Percentiles rank a stretch among this genome's conserved stretches.
Evolutionary conservation across 1,139 yeast genomes (phyloP).

Genomic region (Magnusiomyces suaveolens): DNA sequence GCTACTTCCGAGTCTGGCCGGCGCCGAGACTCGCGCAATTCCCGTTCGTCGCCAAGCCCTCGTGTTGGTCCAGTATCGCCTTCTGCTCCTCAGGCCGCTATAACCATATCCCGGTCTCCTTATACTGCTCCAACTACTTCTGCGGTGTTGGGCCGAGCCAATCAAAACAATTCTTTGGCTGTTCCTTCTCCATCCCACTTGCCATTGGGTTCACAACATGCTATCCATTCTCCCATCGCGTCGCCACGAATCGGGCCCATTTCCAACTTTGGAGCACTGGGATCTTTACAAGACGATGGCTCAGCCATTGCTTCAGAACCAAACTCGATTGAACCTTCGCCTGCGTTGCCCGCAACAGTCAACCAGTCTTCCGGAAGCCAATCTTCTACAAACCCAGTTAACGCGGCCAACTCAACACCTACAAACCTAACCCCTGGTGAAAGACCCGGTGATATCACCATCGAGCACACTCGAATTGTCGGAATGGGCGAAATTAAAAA

Average conservation of each 20-base stretch:
- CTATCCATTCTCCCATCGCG: not conserved
- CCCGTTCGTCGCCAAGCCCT: not conserved
- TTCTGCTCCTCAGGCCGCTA: not conserved
- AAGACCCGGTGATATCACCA: slow-evolving; percentile 24
- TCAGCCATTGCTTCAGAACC: not conserved
- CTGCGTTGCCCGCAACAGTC: slow-evolving; percentile 22
- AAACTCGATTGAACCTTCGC: not conserved
- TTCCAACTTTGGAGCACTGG: not conserved
- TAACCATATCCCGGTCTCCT: not conserved
- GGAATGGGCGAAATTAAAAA: slow-evolving; percentile 70
- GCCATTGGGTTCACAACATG: not conserved
- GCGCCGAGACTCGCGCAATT: too few species aligned
- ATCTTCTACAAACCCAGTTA: too few species aligned
- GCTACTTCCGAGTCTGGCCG: not conserved
- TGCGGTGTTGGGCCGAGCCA: not conserved
- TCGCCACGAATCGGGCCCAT: slow-evolving; percentile 1
- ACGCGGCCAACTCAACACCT: too few species aligned
- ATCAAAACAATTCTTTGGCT: not conserved
- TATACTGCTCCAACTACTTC: not conserved
- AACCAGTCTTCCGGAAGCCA: too few species aligned
- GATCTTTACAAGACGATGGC: not conserved
- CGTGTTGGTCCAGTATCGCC: too few species aligned
- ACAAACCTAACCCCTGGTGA: too few species aligned
- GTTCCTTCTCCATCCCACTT: not conserved
- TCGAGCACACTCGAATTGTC: slow-evolving; percentile 65